Conservation (phyloP, 805 yeast species). For the Kodamaea kakaduensis region DNA sequence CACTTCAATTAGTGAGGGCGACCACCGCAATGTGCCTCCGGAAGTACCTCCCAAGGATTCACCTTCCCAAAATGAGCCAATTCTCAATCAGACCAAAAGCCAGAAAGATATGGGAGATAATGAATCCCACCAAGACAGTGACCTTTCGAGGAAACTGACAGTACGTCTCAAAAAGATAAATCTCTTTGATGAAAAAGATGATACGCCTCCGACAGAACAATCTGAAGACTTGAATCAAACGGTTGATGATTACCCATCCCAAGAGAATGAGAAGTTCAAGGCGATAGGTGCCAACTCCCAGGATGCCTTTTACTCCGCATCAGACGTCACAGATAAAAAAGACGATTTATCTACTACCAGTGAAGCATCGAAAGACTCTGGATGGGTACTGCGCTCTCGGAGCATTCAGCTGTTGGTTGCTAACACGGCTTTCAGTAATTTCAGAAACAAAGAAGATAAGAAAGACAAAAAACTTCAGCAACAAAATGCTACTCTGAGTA, state of each 20-base stretch:
- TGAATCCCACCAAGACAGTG: neutral
- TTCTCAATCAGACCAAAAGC: conserved; percentile 4
- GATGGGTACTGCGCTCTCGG: conserved; percentile 13
- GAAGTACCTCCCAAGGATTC: conserved; percentile 2
- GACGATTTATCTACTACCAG: neutral
- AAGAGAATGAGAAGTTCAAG: conserved; percentile 15
- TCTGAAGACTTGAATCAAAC: too few relatives aligned
- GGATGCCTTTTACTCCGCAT: conserved; percentile 25
- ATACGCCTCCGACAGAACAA: conserved; percentile 11
- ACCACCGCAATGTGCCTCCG: neutral
- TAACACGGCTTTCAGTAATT: conserved; percentile 36
- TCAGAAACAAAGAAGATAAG: conserved; percentile 18
- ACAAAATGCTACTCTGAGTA: neutral
- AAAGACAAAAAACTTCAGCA: conserved; percentile 4
- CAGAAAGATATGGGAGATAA: too few relatives aligned
- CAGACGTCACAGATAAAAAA: conserved; percentile 12
- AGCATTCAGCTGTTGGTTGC: conserved; percentile 25
- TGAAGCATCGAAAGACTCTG: conserved; percentile 12
- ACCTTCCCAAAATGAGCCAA: conserved; percentile 4
- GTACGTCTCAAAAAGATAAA: conserved; percentile 39
- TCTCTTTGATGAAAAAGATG: conserved; percentile 24
- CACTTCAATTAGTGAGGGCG: conserved; percentile 2
- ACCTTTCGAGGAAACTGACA: conserved; percentile 34
- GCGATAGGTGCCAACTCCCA: conserved; percentile 17
- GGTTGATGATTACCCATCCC: too few relatives aligned